Evolutionary conservation across 2,329 filamentous ascomycete genomes (phyloP).

Genomic region (Alternaria sp.): DNA sequence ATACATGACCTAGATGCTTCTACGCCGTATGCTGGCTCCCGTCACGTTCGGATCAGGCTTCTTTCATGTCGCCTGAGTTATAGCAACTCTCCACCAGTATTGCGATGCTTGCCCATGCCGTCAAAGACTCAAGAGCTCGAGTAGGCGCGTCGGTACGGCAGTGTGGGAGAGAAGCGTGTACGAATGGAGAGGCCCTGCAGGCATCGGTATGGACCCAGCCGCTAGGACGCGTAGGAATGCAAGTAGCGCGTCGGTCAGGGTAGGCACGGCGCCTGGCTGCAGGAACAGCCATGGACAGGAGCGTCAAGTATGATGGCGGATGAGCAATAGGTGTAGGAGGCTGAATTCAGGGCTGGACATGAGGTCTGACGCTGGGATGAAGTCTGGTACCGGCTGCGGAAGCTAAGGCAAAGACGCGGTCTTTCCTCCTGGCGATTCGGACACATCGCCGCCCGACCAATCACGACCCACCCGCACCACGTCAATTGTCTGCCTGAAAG

Average conservation of each 20-base stretch:
- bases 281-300: neutral
- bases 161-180: neutral
- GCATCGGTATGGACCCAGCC: neutral
- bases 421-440: slow-evolving; percentile 5
- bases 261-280: neutral
- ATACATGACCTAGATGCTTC: neutral
- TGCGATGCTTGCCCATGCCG: neutral
- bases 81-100: neutral
- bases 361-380: slow-evolving; percentile 1
- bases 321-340: neutral
- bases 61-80: neutral
- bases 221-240: neutral
- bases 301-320: neutral
- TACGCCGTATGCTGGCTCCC: neutral
- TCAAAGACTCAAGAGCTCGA: neutral
- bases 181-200: neutral
- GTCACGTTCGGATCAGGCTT: neutral
- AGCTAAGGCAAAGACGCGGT: slow-evolving; percentile 11
- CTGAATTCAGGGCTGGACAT: neutral
- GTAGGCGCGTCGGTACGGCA: neutral
- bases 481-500: slow-evolving; percentile 15
- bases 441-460: slow-evolving; percentile 8
- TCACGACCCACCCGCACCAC: slow-evolving; percentile 6
- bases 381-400: slow-evolving; percentile 5
- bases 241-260: neutral